Conservation (phyloP, 2,329 filamentous ascomycete genomes). For the Coniochaeta prunicola region DNA sequence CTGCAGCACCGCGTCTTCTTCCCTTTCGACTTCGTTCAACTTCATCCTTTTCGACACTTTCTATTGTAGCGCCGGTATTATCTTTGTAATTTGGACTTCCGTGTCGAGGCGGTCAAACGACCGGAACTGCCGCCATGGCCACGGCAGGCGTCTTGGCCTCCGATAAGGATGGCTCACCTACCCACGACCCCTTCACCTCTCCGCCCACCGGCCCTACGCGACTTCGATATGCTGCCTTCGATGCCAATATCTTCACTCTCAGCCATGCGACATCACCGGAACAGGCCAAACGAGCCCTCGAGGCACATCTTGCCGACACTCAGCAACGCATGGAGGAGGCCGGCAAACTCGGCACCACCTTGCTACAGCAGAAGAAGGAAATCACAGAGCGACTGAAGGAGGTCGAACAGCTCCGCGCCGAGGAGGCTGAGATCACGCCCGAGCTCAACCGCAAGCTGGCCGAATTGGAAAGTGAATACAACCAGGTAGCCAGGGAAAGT, state of each 20-base stretch:
- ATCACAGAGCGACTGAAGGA: conserved; percentile 76
- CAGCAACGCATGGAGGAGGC: conserved; percentile 87
- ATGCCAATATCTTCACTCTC: conserved; percentile 70
- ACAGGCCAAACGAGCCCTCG: conserved; percentile 80
- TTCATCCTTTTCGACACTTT: not conserved
- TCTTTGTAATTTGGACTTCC: not conserved
- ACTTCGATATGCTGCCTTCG: conserved; percentile 77
- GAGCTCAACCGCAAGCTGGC: conserved; percentile 76
- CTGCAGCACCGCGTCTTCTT: not conserved
- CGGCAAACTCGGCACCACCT: conserved; percentile 77
- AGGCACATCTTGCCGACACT: conserved; percentile 88
- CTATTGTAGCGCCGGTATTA: not conserved
- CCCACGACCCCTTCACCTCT: conserved; percentile 52
- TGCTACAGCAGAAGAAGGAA: conserved; percentile 81
- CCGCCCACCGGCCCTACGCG: conserved; percentile 35
- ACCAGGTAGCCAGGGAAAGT: conserved; percentile 84
- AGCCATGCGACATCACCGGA: conserved; percentile 72
- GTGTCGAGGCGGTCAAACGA: too few species aligned
- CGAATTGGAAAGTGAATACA: conserved; percentile 90
- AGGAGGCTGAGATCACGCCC: conserved; percentile 73
- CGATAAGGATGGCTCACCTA: conserved; percentile 20
- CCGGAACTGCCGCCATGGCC: conserved; percentile 26
- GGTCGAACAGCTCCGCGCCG: conserved; percentile 68
- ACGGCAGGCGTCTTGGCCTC: conserved; percentile 28
- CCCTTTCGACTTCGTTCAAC: not conserved